These are phyloP conservation scores for Hymenoscyphus fraxineus DNA, from an alignment of 2,329 filamentous ascomycete species.

Conservation along the genomic window DNA sequence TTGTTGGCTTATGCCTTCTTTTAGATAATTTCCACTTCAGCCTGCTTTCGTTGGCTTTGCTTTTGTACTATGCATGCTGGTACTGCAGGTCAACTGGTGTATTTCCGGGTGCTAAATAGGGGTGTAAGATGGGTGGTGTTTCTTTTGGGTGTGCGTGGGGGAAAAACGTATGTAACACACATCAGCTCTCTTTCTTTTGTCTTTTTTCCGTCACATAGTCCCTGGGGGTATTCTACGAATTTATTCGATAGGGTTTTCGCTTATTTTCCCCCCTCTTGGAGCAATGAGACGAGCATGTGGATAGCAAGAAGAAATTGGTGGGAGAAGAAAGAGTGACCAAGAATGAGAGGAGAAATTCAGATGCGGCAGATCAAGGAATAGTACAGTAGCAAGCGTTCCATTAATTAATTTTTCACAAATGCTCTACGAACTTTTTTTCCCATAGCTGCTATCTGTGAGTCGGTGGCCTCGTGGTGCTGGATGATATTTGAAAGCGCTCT, in stretches of 20 bases:
- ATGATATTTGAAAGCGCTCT: too few species aligned
- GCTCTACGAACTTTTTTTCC: too few species aligned
- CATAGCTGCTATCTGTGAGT: too few species aligned
- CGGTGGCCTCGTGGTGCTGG: too few species aligned
- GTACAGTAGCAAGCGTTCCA: too few species aligned
- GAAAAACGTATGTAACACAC: conserved; percentile 1
- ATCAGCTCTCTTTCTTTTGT: neutral
- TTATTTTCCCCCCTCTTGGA: too few species aligned
- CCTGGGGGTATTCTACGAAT: neutral
- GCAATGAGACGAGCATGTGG: too few species aligned
- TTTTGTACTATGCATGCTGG: neutral
- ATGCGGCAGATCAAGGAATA: too few species aligned
- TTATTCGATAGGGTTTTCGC: neutral
- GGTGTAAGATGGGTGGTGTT: neutral
- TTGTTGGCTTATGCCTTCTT: conserved; percentile 96
- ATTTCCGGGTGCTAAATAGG: neutral
- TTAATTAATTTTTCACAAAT: too few species aligned
- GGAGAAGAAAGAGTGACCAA: too few species aligned
- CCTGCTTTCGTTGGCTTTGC: neutral
- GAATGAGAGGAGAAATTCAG: too few species aligned
- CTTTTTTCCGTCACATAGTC: neutral
- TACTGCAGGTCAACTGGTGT: neutral
- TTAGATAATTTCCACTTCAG: conserved; percentile 44
- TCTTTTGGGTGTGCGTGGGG: neutral
- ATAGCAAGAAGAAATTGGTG: too few species aligned